Evolutionary conservation across 352 stramenopile genomes (phyloP).

Genomic region (Albugo laibachii): DNA sequence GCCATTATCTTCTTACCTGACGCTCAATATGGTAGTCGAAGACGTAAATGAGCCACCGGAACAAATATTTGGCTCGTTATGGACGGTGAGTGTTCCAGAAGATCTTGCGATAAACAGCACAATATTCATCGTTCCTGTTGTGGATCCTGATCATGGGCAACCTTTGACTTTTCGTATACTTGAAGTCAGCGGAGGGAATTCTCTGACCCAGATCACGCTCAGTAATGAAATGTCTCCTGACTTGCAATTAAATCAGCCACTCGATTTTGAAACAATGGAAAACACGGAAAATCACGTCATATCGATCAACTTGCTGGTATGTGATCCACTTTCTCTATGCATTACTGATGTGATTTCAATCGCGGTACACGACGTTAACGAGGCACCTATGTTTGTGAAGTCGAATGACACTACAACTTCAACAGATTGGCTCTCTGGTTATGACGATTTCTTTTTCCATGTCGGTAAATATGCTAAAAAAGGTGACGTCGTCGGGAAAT

Average conservation of each 20-base stretch:
- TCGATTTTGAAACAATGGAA: too few relatives aligned
- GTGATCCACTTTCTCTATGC: slow-evolving; percentile 7
- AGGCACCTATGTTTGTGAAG: slow-evolving; percentile 14
- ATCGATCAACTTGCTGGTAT: too few relatives aligned
- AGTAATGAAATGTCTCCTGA: not conserved
- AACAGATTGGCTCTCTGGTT: too few relatives aligned
- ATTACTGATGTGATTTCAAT: slow-evolving; percentile 23
- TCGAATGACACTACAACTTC: not conserved
- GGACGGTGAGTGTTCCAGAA: too few relatives aligned
- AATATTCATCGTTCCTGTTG: slow-evolving; percentile 3
- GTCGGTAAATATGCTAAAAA: too few relatives aligned
- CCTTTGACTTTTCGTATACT: slow-evolving; percentile 4
- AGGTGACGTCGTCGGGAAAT: too few relatives aligned
- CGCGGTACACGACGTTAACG: slow-evolving; percentile 27
- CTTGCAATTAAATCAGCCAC: too few relatives aligned
- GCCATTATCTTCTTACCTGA: slow-evolving; percentile 9
- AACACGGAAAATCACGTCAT: too few relatives aligned
- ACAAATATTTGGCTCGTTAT: too few relatives aligned
- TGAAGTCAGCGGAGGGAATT: not conserved
- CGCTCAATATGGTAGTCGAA: slow-evolving; percentile 2
- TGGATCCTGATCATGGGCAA: slow-evolving; percentile 7
- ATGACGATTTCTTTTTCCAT: too few relatives aligned
- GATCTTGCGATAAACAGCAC: not conserved
- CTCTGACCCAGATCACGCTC: not conserved
- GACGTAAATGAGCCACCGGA: slow-evolving; percentile 11